Conservation (phyloP, 495 filamentous ascomycete genomes). For the Chaetomium fimeti region DNA sequence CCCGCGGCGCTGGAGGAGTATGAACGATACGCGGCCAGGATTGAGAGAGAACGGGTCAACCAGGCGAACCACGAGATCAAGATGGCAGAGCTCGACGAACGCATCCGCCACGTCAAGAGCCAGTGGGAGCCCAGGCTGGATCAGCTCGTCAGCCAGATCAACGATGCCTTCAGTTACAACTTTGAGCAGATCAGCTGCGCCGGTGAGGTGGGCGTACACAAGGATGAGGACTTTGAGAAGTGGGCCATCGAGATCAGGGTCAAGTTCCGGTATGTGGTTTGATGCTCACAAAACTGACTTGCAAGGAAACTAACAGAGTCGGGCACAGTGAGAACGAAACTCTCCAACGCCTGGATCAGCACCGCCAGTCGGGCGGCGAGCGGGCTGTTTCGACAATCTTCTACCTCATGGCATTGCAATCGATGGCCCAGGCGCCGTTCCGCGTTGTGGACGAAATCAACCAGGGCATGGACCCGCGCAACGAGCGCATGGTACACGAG, state of each 20-base stretch:
- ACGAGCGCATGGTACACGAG: slow-evolving; percentile 95
- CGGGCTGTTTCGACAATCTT: slow-evolving; percentile 97
- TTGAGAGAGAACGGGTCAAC: slow-evolving; percentile 44
- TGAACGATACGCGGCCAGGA: slow-evolving; percentile 62
- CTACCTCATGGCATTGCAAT: slow-evolving; percentile 98
- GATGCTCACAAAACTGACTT: not conserved
- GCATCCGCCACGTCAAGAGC: slow-evolving; percentile 55
- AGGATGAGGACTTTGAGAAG: slow-evolving; percentile 83
- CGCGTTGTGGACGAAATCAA: slow-evolving; percentile 99
- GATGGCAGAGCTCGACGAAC: slow-evolving; percentile 54
- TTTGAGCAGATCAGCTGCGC: slow-evolving; percentile 93
- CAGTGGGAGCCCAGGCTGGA: slow-evolving; percentile 88
- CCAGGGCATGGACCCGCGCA: slow-evolving; percentile 98
- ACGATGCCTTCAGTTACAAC: slow-evolving; percentile 82
- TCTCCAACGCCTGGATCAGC: slow-evolving; percentile 78
- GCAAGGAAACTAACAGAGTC: not conserved
- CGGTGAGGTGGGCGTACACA: slow-evolving; percentile 81
- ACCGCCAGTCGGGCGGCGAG: slow-evolving; percentile 95
- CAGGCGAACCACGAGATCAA: slow-evolving; percentile 45
- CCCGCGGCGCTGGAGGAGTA: slow-evolving; percentile 74
- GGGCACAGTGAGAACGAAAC: slow-evolving; percentile 67
- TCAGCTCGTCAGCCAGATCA: slow-evolving; percentile 72
- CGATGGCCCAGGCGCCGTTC: slow-evolving; percentile 93
- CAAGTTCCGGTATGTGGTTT: slow-evolving; percentile 73
- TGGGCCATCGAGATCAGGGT: slow-evolving; percentile 95